phyloP scores from a whole-genome alignment of 2,329 filamentous ascomycete genomes.

The Hansfordia pulvinata region DNA sequence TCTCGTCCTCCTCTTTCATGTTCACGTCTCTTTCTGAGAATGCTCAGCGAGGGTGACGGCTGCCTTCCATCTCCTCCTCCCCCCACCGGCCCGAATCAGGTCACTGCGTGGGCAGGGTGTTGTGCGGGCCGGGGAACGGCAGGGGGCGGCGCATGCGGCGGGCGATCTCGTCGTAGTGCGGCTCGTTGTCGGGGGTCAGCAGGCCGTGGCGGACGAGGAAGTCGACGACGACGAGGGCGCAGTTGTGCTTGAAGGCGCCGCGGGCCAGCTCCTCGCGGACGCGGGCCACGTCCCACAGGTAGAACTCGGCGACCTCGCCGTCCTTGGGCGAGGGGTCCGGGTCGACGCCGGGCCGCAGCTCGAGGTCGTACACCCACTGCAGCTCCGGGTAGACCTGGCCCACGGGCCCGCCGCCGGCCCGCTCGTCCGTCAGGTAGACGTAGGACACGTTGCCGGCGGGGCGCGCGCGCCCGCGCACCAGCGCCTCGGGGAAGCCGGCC shows the following conservation, averaged over 20 bases:
- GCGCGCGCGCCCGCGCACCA: slow-evolving; percentile 48
- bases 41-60: not conserved
- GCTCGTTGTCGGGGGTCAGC: slow-evolving; percentile 66
- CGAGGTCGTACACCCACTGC: slow-evolving; percentile 84
- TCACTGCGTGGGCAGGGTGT: slow-evolving; percentile 14
- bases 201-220: slow-evolving; percentile 83
- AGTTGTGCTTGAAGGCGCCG: slow-evolving; percentile 88
- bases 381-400: slow-evolving; percentile 80
- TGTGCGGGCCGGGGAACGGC: slow-evolving; percentile 62
- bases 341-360: slow-evolving; percentile 54
- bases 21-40: too few species aligned
- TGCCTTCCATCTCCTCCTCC: too few species aligned
- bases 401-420: slow-evolving; percentile 69
- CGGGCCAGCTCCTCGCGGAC: slow-evolving; percentile 53
- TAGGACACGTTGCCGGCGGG: slow-evolving; percentile 67
- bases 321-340: slow-evolving; percentile 67
- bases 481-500: slow-evolving; percentile 58
- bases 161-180: slow-evolving; percentile 62
- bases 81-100: too few species aligned
- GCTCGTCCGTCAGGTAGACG: slow-evolving; percentile 63
- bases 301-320: slow-evolving; percentile 78
- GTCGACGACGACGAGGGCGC: slow-evolving; percentile 69
- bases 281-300: slow-evolving; percentile 64
- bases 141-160: slow-evolving; percentile 63
- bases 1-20: too few species aligned